Percentiles rank a stretch among this genome's conserved stretches.
Evolutionary conservation across 805 yeast genomes (phyloP).

Genomic region (Candida qinlingensis): DNA sequence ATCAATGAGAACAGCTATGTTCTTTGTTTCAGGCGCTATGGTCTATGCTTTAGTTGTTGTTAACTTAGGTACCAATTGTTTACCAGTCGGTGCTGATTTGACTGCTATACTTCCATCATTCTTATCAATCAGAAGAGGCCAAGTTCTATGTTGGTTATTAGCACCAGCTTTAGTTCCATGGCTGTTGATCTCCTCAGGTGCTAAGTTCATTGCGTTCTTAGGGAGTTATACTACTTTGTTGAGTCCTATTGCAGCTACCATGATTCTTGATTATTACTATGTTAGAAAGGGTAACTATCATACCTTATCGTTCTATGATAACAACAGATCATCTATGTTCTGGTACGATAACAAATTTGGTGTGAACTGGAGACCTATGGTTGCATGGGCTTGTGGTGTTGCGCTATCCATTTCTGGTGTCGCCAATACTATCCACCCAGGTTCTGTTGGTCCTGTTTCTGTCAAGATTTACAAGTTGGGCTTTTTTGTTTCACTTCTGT

Average conservation of each 20-base stretch:
- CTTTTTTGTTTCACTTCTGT: neutral
- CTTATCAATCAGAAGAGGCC: constrained; percentile 1
- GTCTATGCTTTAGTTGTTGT: constrained; percentile 1
- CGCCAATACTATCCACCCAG: neutral
- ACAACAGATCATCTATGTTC: neutral
- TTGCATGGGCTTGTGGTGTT: constrained; percentile 2
- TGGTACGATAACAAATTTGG: constrained; percentile 2
- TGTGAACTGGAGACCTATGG: constrained; percentile 3
- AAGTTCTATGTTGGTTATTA: neutral
- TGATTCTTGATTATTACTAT: constrained; percentile 1
- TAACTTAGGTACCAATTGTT: constrained; percentile 4
- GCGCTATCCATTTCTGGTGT: constrained; percentile 3
- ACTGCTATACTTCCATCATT: constrained; percentile 1
- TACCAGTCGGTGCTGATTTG: constrained; percentile 5
- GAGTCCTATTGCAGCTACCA: constrained; percentile 5
- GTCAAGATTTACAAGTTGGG: constrained; percentile 1
- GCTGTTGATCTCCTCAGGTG: constrained; percentile 1
- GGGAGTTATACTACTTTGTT: constrained; percentile 1
- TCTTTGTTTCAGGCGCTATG: constrained; percentile 3
- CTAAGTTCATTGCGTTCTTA: constrained; percentile 2
- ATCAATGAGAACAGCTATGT: constrained; percentile 2
- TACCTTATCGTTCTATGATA: neutral
- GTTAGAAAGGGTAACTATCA: constrained; percentile 2
- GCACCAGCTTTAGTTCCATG: constrained; percentile 4
- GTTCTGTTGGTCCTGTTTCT: neutral